Evolutionary conservation across 2,329 filamentous ascomycete genomes (phyloP).

Genomic region (Fusarium pseudoanthophilum): DNA sequence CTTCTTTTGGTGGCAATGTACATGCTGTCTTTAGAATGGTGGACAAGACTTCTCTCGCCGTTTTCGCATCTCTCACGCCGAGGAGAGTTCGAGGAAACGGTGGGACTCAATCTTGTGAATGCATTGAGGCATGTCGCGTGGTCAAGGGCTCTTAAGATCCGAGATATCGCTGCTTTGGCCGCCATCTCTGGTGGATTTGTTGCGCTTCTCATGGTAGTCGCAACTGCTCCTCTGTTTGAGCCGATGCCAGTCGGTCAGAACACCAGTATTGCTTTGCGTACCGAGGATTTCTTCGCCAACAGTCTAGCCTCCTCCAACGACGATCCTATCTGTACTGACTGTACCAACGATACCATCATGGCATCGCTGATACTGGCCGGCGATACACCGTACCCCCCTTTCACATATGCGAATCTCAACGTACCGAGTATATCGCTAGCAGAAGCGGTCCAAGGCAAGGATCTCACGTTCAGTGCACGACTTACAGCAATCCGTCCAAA

Average conservation of each 20-base stretch:
- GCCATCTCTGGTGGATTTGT: conserved; percentile 45
- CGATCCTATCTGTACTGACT: conserved; percentile 39
- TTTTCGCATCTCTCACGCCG: conserved; percentile 46
- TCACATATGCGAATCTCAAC: conserved; percentile 50
- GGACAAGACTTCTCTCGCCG: conserved; percentile 48
- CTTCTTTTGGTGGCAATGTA: conserved; percentile 47
- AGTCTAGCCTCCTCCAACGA: conserved; percentile 37
- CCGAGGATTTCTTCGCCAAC: conserved; percentile 48
- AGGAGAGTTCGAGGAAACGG: conserved; percentile 45
- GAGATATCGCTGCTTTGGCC: conserved; percentile 44
- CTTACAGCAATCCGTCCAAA: conserved; percentile 48
- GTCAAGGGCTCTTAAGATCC: conserved; percentile 40
- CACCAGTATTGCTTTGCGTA: conserved; percentile 39
- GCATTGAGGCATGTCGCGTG: conserved; percentile 43
- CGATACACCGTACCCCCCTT: conserved; percentile 50
- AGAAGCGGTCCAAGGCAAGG: conserved; percentile 13
- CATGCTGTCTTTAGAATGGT: conserved; percentile 47
- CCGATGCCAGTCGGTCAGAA: conserved; percentile 42
- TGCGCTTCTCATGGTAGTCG: conserved; percentile 47
- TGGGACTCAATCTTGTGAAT: conserved; percentile 50
- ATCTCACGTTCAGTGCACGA: conserved; percentile 38
- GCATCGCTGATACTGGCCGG: conserved; percentile 50
- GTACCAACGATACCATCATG: conserved; percentile 45
- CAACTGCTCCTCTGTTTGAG: conserved; percentile 49
- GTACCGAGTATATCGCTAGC: conserved; percentile 41